Conservation (phyloP, 2,329 filamentous ascomycete genomes). For the Venturia aucupariae region DNA sequence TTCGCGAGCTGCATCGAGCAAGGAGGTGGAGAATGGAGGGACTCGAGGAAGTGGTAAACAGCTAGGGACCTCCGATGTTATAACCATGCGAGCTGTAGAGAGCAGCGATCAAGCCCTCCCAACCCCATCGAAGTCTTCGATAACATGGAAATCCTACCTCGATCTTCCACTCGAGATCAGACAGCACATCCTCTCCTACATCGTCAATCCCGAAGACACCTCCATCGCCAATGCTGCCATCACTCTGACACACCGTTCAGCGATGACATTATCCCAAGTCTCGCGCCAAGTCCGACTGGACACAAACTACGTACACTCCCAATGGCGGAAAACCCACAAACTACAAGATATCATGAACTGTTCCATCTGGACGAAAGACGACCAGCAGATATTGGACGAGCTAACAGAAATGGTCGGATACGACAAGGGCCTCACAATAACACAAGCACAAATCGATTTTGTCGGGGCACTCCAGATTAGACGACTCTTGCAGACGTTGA, state of each 20-base stretch:
- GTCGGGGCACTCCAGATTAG: not conserved
- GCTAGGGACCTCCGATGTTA: not conserved
- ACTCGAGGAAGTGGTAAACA: not conserved
- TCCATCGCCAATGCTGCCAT: not conserved
- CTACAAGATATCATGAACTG: not conserved
- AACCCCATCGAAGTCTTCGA: not conserved
- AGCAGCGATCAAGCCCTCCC: not conserved
- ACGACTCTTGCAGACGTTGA: not conserved
- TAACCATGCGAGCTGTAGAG: not conserved
- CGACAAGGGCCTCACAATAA: not conserved
- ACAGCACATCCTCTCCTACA: not conserved
- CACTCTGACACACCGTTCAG: not conserved
- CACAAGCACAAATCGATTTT: not conserved
- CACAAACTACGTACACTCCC: not conserved
- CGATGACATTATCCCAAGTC: not conserved
- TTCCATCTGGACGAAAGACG: not conserved
- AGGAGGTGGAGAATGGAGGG: not conserved
- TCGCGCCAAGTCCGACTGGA: not conserved
- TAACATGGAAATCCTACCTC: not conserved
- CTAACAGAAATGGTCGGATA: not conserved
- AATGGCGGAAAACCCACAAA: not conserved
- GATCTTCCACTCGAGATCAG: not conserved
- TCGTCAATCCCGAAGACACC: constrained; percentile 2
- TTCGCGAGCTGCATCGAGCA: not conserved
- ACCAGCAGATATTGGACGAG: not conserved